Evolutionary conservation across 768 basidiomycete species (phyloP).

Genomic region (Phlebiopsis gigantea): DNA sequence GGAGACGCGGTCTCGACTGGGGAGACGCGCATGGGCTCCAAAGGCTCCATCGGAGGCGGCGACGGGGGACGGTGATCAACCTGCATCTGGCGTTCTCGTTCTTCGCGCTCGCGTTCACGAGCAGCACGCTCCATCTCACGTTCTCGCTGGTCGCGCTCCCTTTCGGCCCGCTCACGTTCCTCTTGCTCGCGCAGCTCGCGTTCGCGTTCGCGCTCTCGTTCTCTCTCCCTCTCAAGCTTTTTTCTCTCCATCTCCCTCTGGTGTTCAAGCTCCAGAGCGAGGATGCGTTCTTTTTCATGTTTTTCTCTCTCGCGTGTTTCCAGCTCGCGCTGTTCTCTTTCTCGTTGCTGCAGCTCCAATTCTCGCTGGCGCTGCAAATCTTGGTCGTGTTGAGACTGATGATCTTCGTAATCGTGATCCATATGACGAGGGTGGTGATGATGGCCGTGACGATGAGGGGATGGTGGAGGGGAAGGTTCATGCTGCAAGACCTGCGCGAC

Average conservation of each 20-base stretch:
- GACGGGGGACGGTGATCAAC: neutral
- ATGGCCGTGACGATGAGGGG: constrained; percentile 11
- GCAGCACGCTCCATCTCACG: neutral
- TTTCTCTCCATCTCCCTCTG: neutral
- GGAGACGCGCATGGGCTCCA: neutral
- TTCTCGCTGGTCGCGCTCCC: neutral
- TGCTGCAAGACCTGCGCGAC: constrained; percentile 20
- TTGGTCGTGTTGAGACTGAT: neutral
- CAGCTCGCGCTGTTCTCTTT: neutral
- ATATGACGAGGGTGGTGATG: constrained; percentile 10
- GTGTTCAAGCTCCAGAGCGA: neutral
- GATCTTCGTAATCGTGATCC: constrained; percentile 13
- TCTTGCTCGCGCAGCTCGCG: neutral
- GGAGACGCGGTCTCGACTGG: neutral
- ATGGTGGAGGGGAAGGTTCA: constrained; percentile 1
- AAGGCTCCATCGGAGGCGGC: constrained; percentile 1
- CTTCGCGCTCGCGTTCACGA: neutral
- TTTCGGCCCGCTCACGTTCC: neutral
- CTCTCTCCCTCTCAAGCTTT: neutral
- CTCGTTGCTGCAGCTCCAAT: neutral
- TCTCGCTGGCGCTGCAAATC: neutral
- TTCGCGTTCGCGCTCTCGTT: neutral
- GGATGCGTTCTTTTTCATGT: neutral
- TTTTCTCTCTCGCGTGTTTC: neutral
- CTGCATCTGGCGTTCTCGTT: neutral